These are phyloP conservation scores for Coemansia sp. DNA, from an alignment of 192 early-diverging fungal genomes.

Conservation along the genomic window DNA sequence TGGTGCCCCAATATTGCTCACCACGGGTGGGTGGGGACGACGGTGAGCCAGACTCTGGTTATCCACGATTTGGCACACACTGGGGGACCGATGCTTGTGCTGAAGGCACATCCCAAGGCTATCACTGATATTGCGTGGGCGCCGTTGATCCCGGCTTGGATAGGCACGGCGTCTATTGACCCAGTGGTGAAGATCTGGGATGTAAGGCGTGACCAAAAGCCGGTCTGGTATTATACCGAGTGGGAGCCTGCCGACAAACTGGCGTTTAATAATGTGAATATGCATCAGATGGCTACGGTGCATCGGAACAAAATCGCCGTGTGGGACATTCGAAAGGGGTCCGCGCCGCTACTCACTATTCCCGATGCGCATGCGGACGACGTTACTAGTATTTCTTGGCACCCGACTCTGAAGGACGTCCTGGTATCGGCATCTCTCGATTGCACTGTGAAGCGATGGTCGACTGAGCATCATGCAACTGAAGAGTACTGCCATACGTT, in stretches of 20 bases:
- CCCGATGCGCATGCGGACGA: constrained; percentile 44
- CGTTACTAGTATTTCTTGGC: constrained; percentile 49
- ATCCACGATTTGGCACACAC: constrained; percentile 42
- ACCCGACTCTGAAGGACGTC: constrained; percentile 20
- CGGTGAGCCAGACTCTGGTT: constrained; percentile 43
- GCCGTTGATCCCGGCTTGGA: constrained; percentile 41
- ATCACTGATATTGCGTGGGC: constrained; percentile 53
- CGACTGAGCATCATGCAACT: constrained; percentile 7
- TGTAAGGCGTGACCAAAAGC: constrained; percentile 42
- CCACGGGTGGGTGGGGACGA: constrained; percentile 47
- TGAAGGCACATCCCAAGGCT: constrained; percentile 43
- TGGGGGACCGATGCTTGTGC: constrained; percentile 33
- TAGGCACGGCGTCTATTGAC: constrained; percentile 50
- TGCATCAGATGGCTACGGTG: constrained; percentile 42
- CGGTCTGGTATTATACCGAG: constrained; percentile 48
- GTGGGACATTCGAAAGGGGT: constrained; percentile 52
- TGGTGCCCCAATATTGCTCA: constrained; percentile 44
- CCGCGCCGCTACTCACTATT: constrained; percentile 34
- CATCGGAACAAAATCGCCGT: constrained; percentile 48
- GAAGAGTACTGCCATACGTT: constrained; percentile 32
- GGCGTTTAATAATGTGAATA: constrained; percentile 41
- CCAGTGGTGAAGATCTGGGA: constrained; percentile 54
- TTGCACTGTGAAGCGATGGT: constrained; percentile 42
- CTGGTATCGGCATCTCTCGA: constrained; percentile 42
- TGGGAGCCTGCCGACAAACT: constrained; percentile 49